These are phyloP conservation scores for Coffea humblotiana DNA, from an alignment of 305 asterid species.

Conservation along the genomic window DNA sequence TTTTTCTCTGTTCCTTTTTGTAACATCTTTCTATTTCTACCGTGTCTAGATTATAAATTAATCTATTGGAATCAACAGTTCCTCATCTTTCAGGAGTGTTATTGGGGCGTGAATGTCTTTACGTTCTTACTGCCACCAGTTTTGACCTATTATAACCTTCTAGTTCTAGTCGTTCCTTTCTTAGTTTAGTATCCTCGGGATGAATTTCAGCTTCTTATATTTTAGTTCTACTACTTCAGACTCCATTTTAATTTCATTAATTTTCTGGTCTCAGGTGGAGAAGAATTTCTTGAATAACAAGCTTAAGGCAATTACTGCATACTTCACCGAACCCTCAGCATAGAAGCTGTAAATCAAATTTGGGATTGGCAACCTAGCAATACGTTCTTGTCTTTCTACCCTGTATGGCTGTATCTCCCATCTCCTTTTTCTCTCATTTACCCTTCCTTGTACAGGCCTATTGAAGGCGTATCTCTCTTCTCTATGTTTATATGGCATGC, in stretches of 20 bases:
- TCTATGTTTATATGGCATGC: background rate
- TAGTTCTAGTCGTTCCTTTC: background rate
- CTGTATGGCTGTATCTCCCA: background rate
- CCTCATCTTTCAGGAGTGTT: background rate
- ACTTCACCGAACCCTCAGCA: constrained; percentile 46
- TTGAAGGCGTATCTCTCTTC: background rate
- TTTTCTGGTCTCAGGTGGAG: constrained; percentile 60
- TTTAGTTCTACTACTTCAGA: background rate
- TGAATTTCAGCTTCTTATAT: background rate
- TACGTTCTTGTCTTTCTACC: background rate
- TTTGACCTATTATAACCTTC: background rate
- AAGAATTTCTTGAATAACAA: constrained; percentile 69
- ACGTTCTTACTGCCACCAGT: background rate
- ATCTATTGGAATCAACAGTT: background rate
- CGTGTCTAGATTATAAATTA: background rate
- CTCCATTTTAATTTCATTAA: background rate
- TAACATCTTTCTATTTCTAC: background rate
- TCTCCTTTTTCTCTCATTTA: background rate
- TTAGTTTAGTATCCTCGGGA: background rate
- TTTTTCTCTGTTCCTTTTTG: background rate
- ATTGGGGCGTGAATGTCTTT: background rate
- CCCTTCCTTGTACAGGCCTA: background rate
- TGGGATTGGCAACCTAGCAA: background rate
- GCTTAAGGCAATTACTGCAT: constrained; percentile 87
- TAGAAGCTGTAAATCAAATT: background rate